These are phyloP conservation scores for Hypoxylon sp. DNA, from an alignment of 2,329 filamentous ascomycete genomes.

Conservation along the genomic window DNA sequence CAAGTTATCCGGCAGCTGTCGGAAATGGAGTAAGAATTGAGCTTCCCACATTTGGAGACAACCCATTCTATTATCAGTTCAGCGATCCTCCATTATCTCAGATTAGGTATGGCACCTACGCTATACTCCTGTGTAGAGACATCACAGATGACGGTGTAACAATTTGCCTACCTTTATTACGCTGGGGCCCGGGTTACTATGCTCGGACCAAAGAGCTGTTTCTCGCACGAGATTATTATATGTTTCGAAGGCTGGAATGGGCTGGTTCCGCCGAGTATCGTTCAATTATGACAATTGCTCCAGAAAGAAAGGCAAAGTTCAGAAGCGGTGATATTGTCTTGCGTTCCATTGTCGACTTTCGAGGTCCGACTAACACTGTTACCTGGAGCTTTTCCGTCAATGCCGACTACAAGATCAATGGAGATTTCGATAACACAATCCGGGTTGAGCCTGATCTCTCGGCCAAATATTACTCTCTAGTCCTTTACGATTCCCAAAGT, in stretches of 20 bases:
- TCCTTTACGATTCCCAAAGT: not conserved
- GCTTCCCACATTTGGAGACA: not conserved
- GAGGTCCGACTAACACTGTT: not conserved
- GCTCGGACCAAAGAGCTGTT: not conserved
- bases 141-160: not conserved
- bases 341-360: not conserved
- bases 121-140: not conserved
- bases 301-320: not conserved
- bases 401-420: not conserved
- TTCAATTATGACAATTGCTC: conserved; percentile 3
- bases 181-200: conserved; percentile 4
- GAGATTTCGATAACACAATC: not conserved
- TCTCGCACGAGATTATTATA: not conserved
- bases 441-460: not conserved
- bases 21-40: not conserved
- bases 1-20: not conserved
- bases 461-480: not conserved
- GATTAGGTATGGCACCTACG: not conserved
- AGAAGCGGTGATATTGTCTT: not conserved
- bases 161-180: not conserved
- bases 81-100: not conserved
- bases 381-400: conserved; percentile 1
- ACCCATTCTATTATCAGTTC: conserved; percentile 4
- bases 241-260: conserved; percentile 3
- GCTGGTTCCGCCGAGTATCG: not conserved